Conservation (phyloP, 2,329 filamentous ascomycete genomes). For the Colletotrichum sp. region DNA sequence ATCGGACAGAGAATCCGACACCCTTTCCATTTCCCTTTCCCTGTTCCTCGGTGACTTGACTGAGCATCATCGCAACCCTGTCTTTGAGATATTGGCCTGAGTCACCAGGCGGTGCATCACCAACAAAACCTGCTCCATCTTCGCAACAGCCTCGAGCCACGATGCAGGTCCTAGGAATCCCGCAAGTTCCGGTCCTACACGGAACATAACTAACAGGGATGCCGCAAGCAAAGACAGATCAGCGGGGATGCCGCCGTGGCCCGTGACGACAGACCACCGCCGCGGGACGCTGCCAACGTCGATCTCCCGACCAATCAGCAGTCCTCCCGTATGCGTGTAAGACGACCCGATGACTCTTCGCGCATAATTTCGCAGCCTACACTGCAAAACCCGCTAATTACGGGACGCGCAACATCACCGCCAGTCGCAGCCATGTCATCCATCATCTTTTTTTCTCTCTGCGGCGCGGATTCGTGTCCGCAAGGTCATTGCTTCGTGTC, state of each 20-base stretch:
- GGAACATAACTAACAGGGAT: neutral
- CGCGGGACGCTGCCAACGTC: neutral
- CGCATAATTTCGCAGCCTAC: neutral
- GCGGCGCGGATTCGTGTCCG: neutral
- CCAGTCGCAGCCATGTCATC: neutral
- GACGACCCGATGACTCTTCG: neutral
- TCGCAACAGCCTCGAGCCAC: neutral
- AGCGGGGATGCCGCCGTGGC: neutral
- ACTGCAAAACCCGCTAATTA: neutral
- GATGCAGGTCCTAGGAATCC: neutral
- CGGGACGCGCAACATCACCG: neutral
- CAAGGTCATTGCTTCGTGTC: neutral
- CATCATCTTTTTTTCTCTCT: neutral
- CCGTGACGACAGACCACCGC: neutral
- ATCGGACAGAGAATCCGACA: neutral
- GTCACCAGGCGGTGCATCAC: neutral
- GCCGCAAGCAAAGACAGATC: neutral
- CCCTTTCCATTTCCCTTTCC: neutral
- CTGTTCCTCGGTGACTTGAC: neutral
- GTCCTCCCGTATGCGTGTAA: neutral
- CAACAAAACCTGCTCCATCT: neutral
- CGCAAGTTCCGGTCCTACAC: neutral
- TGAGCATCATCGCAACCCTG: neutral
- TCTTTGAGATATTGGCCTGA: neutral
- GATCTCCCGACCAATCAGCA: neutral